Evolutionary conservation across 495 filamentous ascomycete species (phyloP).

Genomic region (Hypoxylon intermedium): DNA sequence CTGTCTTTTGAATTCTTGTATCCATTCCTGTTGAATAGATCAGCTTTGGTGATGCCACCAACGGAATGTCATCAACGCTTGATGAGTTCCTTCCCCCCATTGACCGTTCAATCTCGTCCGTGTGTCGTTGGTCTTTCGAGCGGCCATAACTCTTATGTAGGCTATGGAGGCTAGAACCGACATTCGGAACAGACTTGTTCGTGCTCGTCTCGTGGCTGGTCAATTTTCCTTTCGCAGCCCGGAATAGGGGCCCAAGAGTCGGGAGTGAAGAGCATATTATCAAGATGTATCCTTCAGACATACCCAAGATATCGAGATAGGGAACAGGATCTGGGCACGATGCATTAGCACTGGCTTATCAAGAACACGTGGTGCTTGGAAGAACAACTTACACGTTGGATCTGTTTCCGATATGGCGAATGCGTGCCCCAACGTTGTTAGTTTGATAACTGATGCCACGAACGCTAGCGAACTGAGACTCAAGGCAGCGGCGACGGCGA

Average conservation of each 20-base stretch:
- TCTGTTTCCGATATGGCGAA: constrained; percentile 28
- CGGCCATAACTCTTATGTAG: constrained; percentile 16
- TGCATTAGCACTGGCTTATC: neutral
- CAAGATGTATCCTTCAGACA: constrained; percentile 39
- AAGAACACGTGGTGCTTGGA: neutral
- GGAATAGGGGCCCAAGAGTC: constrained; percentile 37
- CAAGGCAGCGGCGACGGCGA: constrained; percentile 33
- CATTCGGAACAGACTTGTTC: constrained; percentile 12
- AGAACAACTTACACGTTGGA: constrained; percentile 36
- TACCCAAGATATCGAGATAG: constrained; percentile 40
- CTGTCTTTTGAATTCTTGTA: constrained; percentile 21
- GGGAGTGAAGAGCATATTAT: constrained; percentile 43
- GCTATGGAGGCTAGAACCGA: constrained; percentile 19
- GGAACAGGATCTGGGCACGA: constrained; percentile 29
- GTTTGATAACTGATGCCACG: constrained; percentile 32
- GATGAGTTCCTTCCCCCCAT: constrained; percentile 26
- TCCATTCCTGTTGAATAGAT: neutral
- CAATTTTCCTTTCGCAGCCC: constrained; percentile 29
- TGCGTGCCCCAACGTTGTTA: constrained; percentile 25
- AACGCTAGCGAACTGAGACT: constrained; percentile 38
- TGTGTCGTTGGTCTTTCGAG: constrained; percentile 17
- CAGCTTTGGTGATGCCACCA: constrained; percentile 21
- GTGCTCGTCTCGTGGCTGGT: constrained; percentile 21
- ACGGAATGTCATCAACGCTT: constrained; percentile 34
- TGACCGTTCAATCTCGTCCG: constrained; percentile 20